Evolutionary conservation across 139 green algal species (phyloP).

Genomic region (Tetraselmis chui): DNA sequence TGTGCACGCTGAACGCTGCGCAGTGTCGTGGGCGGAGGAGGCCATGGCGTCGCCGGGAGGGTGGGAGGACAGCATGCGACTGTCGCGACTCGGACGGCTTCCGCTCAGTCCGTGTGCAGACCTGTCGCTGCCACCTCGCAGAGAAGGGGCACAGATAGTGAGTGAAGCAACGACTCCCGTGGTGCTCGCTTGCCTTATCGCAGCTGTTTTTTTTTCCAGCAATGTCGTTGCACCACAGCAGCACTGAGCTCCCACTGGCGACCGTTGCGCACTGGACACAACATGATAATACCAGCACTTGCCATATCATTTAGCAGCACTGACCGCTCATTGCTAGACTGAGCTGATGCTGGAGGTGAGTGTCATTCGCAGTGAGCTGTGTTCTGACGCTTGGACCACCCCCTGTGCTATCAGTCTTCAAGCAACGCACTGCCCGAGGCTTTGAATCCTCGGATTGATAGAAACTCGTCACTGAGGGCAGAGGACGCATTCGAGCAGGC

Average conservation of each 20-base stretch:
- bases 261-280: background rate
- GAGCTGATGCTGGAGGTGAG: too few relatives aligned
- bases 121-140: background rate
- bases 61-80: background rate
- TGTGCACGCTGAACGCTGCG: too few relatives aligned
- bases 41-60: too few relatives aligned
- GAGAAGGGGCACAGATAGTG: background rate
- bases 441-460: background rate
- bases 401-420: too few relatives aligned
- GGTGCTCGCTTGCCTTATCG: background rate
- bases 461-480: background rate
- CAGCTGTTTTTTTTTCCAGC: background rate
- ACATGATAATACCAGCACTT: background rate
- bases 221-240: background rate
- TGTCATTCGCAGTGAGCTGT: too few relatives aligned
- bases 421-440: too few relatives aligned
- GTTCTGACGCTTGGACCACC: too few relatives aligned
- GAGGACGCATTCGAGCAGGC: background rate
- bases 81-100: background rate
- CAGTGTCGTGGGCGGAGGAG: too few relatives aligned
- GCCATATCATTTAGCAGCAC: background rate
- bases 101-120: background rate
- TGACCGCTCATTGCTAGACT: too few relatives aligned
- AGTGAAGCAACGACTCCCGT: background rate
- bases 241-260: background rate